Base-by-base conservation (phyloP, 139 green algal species). In the Tetradesmus obliquus region DNA sequence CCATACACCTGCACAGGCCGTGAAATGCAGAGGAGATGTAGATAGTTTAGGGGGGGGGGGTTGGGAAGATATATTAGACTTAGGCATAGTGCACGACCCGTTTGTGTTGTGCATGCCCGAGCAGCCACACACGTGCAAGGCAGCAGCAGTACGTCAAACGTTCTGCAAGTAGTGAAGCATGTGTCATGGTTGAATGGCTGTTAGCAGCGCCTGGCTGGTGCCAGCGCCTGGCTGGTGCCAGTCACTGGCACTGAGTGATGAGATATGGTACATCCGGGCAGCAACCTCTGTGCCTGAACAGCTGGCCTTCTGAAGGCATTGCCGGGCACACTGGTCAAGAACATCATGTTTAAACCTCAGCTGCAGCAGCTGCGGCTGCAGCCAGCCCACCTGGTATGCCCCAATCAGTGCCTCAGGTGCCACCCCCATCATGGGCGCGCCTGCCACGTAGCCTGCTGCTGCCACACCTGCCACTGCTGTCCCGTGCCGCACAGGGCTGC, bases 1-100 rank as follows among this genome's bases (percentile, higher is more conserved):
- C 85, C 85, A 71, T 55, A 89, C 85, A 89, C 85, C 85, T 89
- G 85, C 9, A n/a, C 51, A 87, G 32, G 32, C 32, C 32, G 32
- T 45, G 32, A 45, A 72, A 72, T 12, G 12, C 62, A 72, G 62
- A 45, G 32, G 32, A 45, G 32, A 45, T 45, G 0, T 45, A 45
- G 32, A 45, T 45, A 45, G 32, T 66, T 66, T 66, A 66, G 57
- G 57, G 57, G 57, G 57, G 57, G 57, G 7, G 57, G 57, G n/a
- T n/a, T 45, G 32, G 32, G 32, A 45, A 45, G 32, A 45, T 45
- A 45, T 45, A 45, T 45, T 45, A 45, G 32, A 45, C 32, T 45
- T 45, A 45, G 32, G 32, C 32, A 45, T 45, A 45, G 32, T 45
- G 32, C 32, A 45, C 32, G 32, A 45, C 32, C 32, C 32, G 32